Evolutionary conservation across 1,139 yeast genomes (phyloP).

Genomic region (Nakaseomyces uthaithaninus): DNA sequence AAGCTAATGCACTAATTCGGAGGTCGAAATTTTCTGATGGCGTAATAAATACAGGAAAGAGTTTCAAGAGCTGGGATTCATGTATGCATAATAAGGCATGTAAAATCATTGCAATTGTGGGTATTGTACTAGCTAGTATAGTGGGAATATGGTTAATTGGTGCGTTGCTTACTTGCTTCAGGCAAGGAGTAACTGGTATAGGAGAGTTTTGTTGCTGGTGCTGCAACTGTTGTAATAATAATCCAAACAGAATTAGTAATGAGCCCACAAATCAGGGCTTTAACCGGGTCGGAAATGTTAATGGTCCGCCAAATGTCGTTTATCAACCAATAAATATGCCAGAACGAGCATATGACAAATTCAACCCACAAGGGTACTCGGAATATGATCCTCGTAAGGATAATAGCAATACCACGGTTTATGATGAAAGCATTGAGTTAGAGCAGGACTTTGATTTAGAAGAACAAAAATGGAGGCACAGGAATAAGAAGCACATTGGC

Average conservation of each 20-base stretch:
- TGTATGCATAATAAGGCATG: conserved; percentile 75
- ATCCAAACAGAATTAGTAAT: conserved; percentile 11
- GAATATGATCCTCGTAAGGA: conserved; percentile 6
- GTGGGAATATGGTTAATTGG: conserved; percentile 36
- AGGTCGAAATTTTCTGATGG: conserved; percentile 20
- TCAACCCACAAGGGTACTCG: conserved; percentile 6
- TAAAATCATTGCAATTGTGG: conserved; percentile 70
- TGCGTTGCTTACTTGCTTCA: conserved; percentile 36
- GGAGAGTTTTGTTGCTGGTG: conserved; percentile 38
- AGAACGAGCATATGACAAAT: conserved; percentile 19
- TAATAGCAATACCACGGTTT: conserved; percentile 10
- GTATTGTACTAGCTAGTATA: conserved; percentile 49
- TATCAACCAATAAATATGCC: conserved; percentile 30
- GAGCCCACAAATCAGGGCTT: conserved; percentile 15
- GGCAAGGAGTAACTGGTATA: conserved; percentile 36
- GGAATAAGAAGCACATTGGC: conserved; percentile 8
- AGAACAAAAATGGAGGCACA: conserved; percentile 21
- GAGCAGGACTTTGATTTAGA: conserved; percentile 31
- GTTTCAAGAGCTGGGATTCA: conserved; percentile 64
- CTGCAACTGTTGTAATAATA: conserved; percentile 25
- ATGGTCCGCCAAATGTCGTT: conserved; percentile 21
- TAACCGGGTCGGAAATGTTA: conserved; percentile 11
- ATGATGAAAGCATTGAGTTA: conserved; percentile 24
- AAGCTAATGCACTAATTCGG: conserved; percentile 11
- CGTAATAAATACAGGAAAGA: conserved; percentile 38